Evolutionary conservation across 2,329 filamentous ascomycete genomes (phyloP).

Genomic region (Corinectria fuckeliana): DNA sequence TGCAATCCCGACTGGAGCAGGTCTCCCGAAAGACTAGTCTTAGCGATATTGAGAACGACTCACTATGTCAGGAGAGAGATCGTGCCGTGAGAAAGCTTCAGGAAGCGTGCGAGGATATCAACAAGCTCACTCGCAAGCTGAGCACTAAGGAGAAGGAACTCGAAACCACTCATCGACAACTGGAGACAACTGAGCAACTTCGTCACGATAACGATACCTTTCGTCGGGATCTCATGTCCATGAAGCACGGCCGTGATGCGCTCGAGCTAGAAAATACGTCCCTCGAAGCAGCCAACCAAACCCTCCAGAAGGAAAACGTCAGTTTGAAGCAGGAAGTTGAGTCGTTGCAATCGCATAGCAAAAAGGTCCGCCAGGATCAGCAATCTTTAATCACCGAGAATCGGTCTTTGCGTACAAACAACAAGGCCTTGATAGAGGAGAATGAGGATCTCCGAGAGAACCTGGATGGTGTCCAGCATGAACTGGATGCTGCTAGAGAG

Average conservation of each 20-base stretch:
- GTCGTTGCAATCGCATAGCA: slow-evolving; percentile 51
- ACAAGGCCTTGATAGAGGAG: slow-evolving; percentile 50
- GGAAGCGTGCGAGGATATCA: slow-evolving; percentile 65
- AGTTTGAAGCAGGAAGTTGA: slow-evolving; percentile 49
- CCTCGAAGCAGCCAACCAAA: slow-evolving; percentile 50
- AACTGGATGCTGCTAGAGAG: slow-evolving; percentile 49
- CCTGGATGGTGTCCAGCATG: slow-evolving; percentile 48
- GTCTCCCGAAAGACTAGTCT: slow-evolving; percentile 67
- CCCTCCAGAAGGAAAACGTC: slow-evolving; percentile 44
- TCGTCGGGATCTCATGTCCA: slow-evolving; percentile 48
- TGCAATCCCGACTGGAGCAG: slow-evolving; percentile 68
- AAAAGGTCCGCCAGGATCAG: slow-evolving; percentile 50
- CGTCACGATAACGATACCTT: slow-evolving; percentile 48
- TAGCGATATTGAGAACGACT: slow-evolving; percentile 68
- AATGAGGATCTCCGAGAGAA: slow-evolving; percentile 53
- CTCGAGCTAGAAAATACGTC: slow-evolving; percentile 51
- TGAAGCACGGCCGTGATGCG: slow-evolving; percentile 47
- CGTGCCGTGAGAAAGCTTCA: slow-evolving; percentile 68
- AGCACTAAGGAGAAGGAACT: slow-evolving; percentile 51
- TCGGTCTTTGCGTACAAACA: slow-evolving; percentile 51
- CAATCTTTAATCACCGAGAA: slow-evolving; percentile 53
- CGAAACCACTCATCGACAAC: slow-evolving; percentile 49
- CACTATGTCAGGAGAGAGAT: slow-evolving; percentile 68
- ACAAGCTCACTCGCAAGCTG: slow-evolving; percentile 53
- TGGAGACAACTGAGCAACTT: slow-evolving; percentile 49